Conservation (phyloP, 2,329 filamentous ascomycete species). For the Phaeoacremonium minimum region DNA sequence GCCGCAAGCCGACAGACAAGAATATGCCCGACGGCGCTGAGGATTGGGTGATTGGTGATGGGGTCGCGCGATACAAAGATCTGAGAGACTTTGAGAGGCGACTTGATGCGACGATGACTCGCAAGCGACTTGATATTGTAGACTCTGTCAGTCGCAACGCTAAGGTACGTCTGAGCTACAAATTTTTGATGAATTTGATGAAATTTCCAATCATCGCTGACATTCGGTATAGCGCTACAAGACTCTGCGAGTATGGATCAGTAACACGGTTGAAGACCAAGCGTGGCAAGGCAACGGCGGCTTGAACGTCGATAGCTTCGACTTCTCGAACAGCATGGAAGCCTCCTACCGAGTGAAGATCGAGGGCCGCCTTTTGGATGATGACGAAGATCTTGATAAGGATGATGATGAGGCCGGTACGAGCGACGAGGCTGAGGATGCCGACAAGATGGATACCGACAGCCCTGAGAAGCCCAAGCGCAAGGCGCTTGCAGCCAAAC, state of each 20-base stretch:
- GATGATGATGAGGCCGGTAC: constrained; percentile 36
- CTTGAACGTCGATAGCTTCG: constrained; percentile 70
- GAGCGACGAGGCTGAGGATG: constrained; percentile 47
- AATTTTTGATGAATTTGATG: neutral
- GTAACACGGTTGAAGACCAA: constrained; percentile 91
- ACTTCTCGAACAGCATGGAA: constrained; percentile 73
- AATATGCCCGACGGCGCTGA: constrained; percentile 89
- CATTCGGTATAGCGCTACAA: constrained; percentile 57
- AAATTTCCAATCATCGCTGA: constrained; percentile 8
- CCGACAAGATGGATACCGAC: constrained; percentile 13
- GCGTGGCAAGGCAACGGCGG: constrained; percentile 74
- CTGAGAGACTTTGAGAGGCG: constrained; percentile 83
- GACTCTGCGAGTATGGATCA: constrained; percentile 89
- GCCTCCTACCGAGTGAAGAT: constrained; percentile 89
- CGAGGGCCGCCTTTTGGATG: constrained; percentile 77
- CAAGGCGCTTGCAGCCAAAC: constrained; percentile 26
- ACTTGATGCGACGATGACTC: constrained; percentile 88
- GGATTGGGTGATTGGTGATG: constrained; percentile 75
- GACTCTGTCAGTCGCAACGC: constrained; percentile 72
- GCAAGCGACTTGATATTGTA: constrained; percentile 86
- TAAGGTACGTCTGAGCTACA: constrained; percentile 49
- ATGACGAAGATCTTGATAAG: constrained; percentile 52
- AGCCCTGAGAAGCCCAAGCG: constrained; percentile 27
- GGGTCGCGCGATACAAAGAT: constrained; percentile 75
- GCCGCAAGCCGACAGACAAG: constrained; percentile 89